Conservation (phyloP, 345 rosid species). For the Limnanthes douglasii region DNA sequence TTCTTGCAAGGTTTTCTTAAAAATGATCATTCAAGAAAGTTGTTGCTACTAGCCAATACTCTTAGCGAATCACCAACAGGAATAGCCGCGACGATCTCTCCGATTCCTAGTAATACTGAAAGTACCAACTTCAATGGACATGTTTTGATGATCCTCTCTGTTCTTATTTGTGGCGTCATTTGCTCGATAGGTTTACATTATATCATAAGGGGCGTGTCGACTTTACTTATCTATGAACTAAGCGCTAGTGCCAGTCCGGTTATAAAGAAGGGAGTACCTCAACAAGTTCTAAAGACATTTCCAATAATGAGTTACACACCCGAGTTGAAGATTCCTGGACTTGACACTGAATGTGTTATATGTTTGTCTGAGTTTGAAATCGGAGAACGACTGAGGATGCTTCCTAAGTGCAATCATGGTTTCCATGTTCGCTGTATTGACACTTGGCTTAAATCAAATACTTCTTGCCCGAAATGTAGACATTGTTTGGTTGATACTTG, state of each 20-base stretch:
- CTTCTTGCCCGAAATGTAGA: conserved; percentile 60
- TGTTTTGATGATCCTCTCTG: conserved; percentile 27
- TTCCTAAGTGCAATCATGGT: conserved; percentile 62
- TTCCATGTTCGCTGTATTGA: conserved; percentile 54
- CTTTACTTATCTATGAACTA: conserved; percentile 14
- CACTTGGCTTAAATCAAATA: conserved; percentile 46
- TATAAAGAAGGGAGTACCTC: conserved; percentile 23
- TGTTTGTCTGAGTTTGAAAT: conserved; percentile 31
- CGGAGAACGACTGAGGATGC: conserved; percentile 29
- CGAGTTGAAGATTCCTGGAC: conserved; percentile 21
- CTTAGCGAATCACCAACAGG: background rate
- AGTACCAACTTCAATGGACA: conserved; percentile 17
- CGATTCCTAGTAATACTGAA: conserved; percentile 8
- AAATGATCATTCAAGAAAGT: conserved; percentile 13
- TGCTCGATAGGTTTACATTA: conserved; percentile 32
- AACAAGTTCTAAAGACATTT: conserved; percentile 29
- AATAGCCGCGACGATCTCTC: conserved; percentile 8
- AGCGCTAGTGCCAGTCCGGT: conserved; percentile 5
- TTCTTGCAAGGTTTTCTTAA: conserved; percentile 2
- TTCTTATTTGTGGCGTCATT: conserved; percentile 32
- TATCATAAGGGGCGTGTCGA: conserved; percentile 25
- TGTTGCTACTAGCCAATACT: conserved; percentile 13
- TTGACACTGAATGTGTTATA: conserved; percentile 39
- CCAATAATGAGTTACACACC: conserved; percentile 23
- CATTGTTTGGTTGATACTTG: conserved; percentile 20